Conservation (phyloP, 129 eudicot genomes). For the Lactuca sativa region DNA sequence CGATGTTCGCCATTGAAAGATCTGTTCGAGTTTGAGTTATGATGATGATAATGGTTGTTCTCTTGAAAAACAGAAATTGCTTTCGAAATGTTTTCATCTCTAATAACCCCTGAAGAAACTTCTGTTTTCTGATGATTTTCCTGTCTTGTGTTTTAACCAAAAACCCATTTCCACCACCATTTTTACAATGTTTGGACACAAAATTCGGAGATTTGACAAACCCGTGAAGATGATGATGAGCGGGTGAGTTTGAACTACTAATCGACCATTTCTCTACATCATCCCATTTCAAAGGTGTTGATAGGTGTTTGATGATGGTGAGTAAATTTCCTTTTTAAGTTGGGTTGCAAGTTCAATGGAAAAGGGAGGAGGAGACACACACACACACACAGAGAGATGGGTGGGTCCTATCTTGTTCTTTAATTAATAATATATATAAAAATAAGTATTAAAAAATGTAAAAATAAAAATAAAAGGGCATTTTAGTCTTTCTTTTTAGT, state of each 20-base stretch:
- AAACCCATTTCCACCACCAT: constrained; percentile 14
- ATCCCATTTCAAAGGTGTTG: constrained; percentile 72
- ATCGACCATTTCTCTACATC: constrained; percentile 81
- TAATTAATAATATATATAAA: too few species aligned
- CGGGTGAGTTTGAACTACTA: constrained; percentile 59
- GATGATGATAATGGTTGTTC: constrained; percentile 18
- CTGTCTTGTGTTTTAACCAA: constrained; percentile 8
- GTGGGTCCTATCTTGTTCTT: too few species aligned
- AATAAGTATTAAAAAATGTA: too few species aligned
- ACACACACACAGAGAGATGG: too few species aligned
- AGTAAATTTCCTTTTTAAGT: too few species aligned
- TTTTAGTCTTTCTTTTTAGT: too few species aligned
- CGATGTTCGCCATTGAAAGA: background rate
- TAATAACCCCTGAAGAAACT: background rate
- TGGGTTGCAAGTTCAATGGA: too few species aligned
- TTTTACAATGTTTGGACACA: constrained; percentile 26
- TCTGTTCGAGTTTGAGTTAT: background rate
- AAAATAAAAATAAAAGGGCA: too few species aligned
- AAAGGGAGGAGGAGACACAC: too few species aligned
- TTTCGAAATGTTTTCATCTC: constrained; percentile 48
- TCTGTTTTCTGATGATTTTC: constrained; percentile 28
- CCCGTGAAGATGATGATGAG: constrained; percentile 31
- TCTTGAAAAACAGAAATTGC: constrained; percentile 31
- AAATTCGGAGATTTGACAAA: constrained; percentile 14
- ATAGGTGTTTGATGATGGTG: too few species aligned